A percentile compares a stretch with the other conserved stretches of the same genome.
Conservation (phyloP, 2,329 filamentous ascomycete genomes). For the Aspergillus texensis region DNA sequence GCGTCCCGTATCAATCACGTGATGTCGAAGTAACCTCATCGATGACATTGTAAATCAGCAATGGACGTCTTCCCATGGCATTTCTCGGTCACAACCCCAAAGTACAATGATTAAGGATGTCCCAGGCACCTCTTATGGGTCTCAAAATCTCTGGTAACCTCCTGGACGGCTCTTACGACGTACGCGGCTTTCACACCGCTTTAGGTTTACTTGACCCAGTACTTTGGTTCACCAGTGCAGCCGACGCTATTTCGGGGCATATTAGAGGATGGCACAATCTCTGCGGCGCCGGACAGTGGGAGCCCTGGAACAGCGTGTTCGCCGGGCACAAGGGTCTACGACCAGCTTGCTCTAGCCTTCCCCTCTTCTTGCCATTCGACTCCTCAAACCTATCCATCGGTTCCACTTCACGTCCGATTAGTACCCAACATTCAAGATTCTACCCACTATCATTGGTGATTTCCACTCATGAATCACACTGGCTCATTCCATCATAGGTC, state of each 20-base stretch:
- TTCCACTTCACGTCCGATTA: not conserved
- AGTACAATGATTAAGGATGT: not conserved
- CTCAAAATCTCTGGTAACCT: not conserved
- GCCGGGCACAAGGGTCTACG: not conserved
- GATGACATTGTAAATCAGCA: not conserved
- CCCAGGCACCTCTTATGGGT: not conserved
- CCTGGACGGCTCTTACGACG: not conserved
- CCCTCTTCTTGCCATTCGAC: not conserved
- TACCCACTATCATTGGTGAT: not conserved
- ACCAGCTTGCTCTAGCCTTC: not conserved
- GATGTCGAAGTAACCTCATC: not conserved
- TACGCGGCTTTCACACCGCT: constrained; percentile 16
- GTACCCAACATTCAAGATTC: not conserved
- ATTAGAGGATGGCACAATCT: constrained; percentile 15
- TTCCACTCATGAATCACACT: not conserved
- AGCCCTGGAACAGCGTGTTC: constrained; percentile 7
- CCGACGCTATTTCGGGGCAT: not conserved
- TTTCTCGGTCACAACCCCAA: not conserved
- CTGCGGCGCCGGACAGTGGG: constrained; percentile 13
- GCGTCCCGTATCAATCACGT: not conserved
- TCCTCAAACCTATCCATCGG: not conserved
- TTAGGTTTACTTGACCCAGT: constrained; percentile 19
- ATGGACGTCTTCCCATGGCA: not conserved
- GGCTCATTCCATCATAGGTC: not conserved
- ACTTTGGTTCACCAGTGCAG: constrained; percentile 16